Conservation (phyloP, 768 basidiomycete genomes). For the Boletus rubescentipes region DNA sequence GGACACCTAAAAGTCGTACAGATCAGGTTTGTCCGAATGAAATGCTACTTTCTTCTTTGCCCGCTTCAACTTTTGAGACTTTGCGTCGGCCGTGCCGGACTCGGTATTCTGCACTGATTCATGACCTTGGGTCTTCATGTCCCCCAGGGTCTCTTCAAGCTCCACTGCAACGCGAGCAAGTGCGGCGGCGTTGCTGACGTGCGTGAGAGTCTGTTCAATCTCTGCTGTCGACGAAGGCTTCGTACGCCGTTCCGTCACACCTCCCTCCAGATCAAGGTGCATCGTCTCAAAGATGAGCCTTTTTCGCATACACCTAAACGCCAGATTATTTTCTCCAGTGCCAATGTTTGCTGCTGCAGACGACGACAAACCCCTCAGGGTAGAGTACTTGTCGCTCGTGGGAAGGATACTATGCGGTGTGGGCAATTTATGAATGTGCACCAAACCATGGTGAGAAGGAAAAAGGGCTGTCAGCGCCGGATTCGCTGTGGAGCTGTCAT, state of each 20-base stretch:
- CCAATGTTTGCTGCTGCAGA: conserved; percentile 51
- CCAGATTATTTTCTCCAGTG: conserved; percentile 94
- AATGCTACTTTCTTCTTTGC: conserved; percentile 69
- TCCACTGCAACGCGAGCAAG: conserved; percentile 44
- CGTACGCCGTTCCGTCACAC: conserved; percentile 73
- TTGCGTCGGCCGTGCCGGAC: conserved; percentile 3
- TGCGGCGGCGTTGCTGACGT: conserved; percentile 16
- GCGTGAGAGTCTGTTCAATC: conserved; percentile 20
- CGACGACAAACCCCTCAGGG: conserved; percentile 74
- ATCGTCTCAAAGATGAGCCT: conserved; percentile 88
- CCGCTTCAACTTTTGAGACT: conserved; percentile 40
- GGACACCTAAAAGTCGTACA: conserved; percentile 67
- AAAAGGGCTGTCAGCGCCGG: conserved; percentile 73
- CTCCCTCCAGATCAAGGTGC: conserved; percentile 85
- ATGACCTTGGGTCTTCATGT: conserved; percentile 9
- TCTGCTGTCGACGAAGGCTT: conserved; percentile 40
- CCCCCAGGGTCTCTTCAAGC: conserved; percentile 35
- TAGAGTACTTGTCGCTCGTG: conserved; percentile 80
- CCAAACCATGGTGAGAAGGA: conserved; percentile 83
- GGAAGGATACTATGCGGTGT: conserved; percentile 70
- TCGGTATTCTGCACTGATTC: conserved; percentile 5
- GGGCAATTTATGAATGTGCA: conserved; percentile 77
- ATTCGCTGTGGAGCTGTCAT: conserved; percentile 51
- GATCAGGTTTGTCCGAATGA: conserved; percentile 60
- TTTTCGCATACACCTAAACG: conserved; percentile 89